Percentiles rank a stretch among this genome's conserved stretches.
Conservation (phyloP, 148 eudicot species). For the Euryodendron excelsum region DNA sequence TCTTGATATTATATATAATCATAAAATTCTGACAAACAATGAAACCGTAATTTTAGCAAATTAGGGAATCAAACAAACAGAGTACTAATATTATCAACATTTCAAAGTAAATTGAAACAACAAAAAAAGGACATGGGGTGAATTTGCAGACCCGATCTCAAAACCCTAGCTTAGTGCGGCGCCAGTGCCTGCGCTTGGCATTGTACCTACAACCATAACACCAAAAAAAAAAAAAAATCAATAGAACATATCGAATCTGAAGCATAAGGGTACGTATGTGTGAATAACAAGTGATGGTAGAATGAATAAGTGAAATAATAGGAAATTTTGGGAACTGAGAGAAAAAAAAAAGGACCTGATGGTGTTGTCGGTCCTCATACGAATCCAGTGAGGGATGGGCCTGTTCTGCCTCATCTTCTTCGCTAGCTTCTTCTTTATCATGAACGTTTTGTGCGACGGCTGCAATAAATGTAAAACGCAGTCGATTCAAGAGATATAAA, state of each 20-base stretch:
- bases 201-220: not conserved
- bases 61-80: too few species aligned
- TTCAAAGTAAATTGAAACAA: not conserved
- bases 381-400: slow-evolving; percentile 16
- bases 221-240: not conserved
- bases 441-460: slow-evolving; percentile 52
- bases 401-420: slow-evolving; percentile 56
- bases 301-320: not conserved
- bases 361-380: slow-evolving; percentile 46
- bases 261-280: not conserved
- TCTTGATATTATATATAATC: not conserved
- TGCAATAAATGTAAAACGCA: not conserved
- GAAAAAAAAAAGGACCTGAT: slow-evolving; percentile 23
- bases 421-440: slow-evolving; percentile 50
- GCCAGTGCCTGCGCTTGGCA: slow-evolving; percentile 23
- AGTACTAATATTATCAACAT: not conserved
- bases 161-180: slow-evolving; percentile 19
- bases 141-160: not conserved
- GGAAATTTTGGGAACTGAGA: not conserved
- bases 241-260: not conserved
- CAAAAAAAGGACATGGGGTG: not conserved
- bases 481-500: not conserved
- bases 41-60: not conserved
- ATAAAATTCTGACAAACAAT: not conserved
- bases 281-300: too few species aligned